Percentiles rank a stretch among this genome's conserved stretches.
phyloP scores from a whole-genome alignment of 1,139 yeast species.

The Lizanozyma gosingica region DNA sequence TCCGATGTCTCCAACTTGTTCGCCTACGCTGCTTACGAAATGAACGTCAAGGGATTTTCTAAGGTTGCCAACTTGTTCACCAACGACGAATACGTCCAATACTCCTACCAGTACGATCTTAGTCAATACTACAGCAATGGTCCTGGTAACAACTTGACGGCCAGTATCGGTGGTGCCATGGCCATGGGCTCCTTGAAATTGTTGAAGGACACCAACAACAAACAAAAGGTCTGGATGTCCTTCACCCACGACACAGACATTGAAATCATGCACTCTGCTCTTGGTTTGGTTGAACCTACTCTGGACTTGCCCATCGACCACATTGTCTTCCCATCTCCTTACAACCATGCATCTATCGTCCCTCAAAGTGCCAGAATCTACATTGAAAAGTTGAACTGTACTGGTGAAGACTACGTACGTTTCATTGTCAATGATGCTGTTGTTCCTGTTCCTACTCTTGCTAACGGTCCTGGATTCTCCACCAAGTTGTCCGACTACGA shows the following conservation, averaged over 20 bases:
- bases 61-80: slow-evolving; percentile 45
- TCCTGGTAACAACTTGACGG: slow-evolving; percentile 38
- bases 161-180: slow-evolving; percentile 37
- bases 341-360: slow-evolving; percentile 37
- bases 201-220: slow-evolving; percentile 19
- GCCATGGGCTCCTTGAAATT: slow-evolving; percentile 41
- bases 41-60: slow-evolving; percentile 40
- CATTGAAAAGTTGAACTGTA: slow-evolving; percentile 38
- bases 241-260: slow-evolving; percentile 58
- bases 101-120: slow-evolving; percentile 38
- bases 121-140: slow-evolving; percentile 40
- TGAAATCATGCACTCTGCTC: slow-evolving; percentile 38
- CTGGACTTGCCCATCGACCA: slow-evolving; percentile 20
- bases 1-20: slow-evolving; percentile 33
- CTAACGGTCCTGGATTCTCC: slow-evolving; percentile 49
- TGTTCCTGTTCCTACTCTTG: slow-evolving; percentile 42
- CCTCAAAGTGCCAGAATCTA: slow-evolving; percentile 52
- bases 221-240: slow-evolving; percentile 32
- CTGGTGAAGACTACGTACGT: slow-evolving; percentile 31
- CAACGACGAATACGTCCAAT: slow-evolving; percentile 36
- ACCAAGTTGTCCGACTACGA: slow-evolving; percentile 38
- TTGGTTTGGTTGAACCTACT: slow-evolving; percentile 37
- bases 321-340: slow-evolving; percentile 30
- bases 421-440: slow-evolving; percentile 49
- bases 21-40: slow-evolving; percentile 45